Base-by-base conservation (phyloP, 805 yeast species). In the Deakozyma indianensis region DNA sequence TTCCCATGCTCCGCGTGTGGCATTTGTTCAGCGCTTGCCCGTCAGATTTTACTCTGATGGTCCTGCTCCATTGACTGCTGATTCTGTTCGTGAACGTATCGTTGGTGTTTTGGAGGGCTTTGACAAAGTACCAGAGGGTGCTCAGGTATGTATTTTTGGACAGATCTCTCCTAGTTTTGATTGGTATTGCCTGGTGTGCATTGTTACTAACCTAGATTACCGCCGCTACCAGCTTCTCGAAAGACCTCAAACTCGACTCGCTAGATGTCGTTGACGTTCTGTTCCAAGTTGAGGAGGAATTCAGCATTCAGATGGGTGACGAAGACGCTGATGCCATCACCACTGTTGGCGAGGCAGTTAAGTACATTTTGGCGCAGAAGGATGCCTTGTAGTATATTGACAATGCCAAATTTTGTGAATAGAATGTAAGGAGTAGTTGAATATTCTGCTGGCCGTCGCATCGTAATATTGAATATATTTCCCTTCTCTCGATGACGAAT, bases 181-280 rank as follows among this genome's bases (percentile, higher is more conserved):
- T n/a, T n/a, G n/a, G n/a, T n/a, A n/a, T n/a, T n/a, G n/a, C n/a
- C n/a, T n/a, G n/a, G n/a, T n/a, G n/a, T n/a, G n/a, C n/a, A n/a
- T n/a, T n/a, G n/a, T n/a, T n/a, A 32, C 38, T 32, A 32, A 32
- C 56, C 16, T 53, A 64, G 59, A 56, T 70, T 45, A 57, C 67
- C 16, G 61, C 67, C 11, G 70, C 65, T 24, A 65, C 73, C 20
- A 55, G 60, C 32, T 60, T 70, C 48, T 57, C 65, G 43, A 57
- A 57, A 29, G 94, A 83, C 59, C 72, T 84, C 53, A 88, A 87
- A 11, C 73, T 84, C 61, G 98, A 90, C 66, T 84, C 95, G 3
- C 73, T 90, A 55, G 98, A 90, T 60, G 81, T 90, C 51, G 95
- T 88, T 48, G 98, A 90, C 67, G 90, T 92, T 45, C 73, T 92